phyloP scores from a whole-genome alignment of 352 stramenopile genomes.

The Phytophthora cajani region DNA sequence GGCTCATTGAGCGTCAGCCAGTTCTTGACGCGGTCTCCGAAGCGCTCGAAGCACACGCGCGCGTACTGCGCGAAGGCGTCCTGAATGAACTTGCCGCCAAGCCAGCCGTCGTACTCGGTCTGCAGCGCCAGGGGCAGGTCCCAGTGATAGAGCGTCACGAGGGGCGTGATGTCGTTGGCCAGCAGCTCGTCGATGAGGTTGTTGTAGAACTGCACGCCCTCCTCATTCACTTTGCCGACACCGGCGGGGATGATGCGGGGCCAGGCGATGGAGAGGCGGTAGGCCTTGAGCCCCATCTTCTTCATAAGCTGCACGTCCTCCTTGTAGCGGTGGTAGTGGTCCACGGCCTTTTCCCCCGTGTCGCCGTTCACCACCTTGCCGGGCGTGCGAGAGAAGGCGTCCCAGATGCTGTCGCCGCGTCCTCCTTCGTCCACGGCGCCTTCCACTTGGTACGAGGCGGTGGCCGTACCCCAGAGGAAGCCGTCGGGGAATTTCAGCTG shows the following conservation, averaged over 20 bases:
- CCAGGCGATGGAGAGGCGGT: constrained; percentile 94
- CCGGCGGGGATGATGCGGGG: constrained; percentile 90
- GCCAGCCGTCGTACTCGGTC: constrained; percentile 80
- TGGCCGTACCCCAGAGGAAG: constrained; percentile 91
- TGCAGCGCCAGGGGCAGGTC: constrained; percentile 91
- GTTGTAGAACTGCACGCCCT: constrained; percentile 93
- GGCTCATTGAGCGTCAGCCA: constrained; percentile 96
- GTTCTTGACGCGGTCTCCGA: constrained; percentile 92
- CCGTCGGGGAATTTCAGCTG: constrained; percentile 50
- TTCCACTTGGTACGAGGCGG: constrained; percentile 94
- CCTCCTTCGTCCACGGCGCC: constrained; percentile 86
- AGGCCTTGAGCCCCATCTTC: constrained; percentile 87
- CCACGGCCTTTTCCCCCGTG: constrained; percentile 86
- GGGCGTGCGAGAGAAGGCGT: constrained; percentile 81
- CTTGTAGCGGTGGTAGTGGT: constrained; percentile 92
- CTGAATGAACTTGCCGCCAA: constrained; percentile 56
- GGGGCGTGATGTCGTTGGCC: constrained; percentile 84
- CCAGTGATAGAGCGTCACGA: constrained; percentile 96
- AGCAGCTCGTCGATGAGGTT: constrained; percentile 89
- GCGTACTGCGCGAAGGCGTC: constrained; percentile 85
- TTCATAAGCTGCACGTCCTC: constrained; percentile 93
- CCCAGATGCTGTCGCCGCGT: constrained; percentile 90
- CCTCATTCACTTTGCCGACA: constrained; percentile 74
- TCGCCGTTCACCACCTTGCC: constrained; percentile 75
- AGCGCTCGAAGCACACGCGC: constrained; percentile 87